Conservation (phyloP, 1,284 basidiomycete species). For the Boletus coffeatus region DNA sequence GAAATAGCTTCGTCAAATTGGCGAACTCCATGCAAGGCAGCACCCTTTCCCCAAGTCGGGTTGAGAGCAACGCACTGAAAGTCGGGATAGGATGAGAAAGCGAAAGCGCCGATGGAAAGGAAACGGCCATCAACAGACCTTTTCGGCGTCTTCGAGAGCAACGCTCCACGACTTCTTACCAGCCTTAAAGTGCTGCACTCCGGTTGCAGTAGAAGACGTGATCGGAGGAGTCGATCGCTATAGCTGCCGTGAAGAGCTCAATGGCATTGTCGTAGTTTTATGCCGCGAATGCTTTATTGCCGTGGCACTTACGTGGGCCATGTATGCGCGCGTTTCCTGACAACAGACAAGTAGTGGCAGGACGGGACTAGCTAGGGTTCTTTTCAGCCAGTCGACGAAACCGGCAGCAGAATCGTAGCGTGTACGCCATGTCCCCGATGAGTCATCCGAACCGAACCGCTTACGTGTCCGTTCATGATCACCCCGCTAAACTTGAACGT, state of each 20-base stretch:
- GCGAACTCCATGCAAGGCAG: slow-evolving; percentile 85
- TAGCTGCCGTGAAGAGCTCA: slow-evolving; percentile 82
- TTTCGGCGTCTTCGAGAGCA: slow-evolving; percentile 87
- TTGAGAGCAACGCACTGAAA: slow-evolving; percentile 70
- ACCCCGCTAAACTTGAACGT: no score
- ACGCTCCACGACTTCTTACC: slow-evolving; percentile 78
- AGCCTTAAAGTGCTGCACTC: slow-evolving; percentile 82
- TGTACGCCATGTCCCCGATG: no score
- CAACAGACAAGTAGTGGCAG: background rate
- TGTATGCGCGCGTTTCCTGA: slow-evolving; percentile 14
- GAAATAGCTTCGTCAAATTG: slow-evolving; percentile 81
- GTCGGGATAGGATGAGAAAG: background rate
- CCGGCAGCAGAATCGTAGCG: slow-evolving; percentile 12
- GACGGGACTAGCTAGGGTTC: background rate
- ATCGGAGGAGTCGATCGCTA: slow-evolving; percentile 77
- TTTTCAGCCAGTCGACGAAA: background rate
- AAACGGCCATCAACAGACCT: slow-evolving; percentile 49
- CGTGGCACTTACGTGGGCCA: slow-evolving; percentile 27
- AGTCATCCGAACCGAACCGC: no score
- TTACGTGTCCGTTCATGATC: no score
- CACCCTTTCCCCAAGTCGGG: slow-evolving; percentile 87
- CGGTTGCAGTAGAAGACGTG: slow-evolving; percentile 94
- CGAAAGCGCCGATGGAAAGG: slow-evolving; percentile 4
- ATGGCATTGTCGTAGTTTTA: slow-evolving; percentile 92
- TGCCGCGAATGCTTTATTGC: slow-evolving; percentile 94